Evolutionary conservation across 2,329 filamentous ascomycete species (phyloP), one percentile per base, ranked within the genome.

Genomic region (Diaporthe vexans): DNA sequence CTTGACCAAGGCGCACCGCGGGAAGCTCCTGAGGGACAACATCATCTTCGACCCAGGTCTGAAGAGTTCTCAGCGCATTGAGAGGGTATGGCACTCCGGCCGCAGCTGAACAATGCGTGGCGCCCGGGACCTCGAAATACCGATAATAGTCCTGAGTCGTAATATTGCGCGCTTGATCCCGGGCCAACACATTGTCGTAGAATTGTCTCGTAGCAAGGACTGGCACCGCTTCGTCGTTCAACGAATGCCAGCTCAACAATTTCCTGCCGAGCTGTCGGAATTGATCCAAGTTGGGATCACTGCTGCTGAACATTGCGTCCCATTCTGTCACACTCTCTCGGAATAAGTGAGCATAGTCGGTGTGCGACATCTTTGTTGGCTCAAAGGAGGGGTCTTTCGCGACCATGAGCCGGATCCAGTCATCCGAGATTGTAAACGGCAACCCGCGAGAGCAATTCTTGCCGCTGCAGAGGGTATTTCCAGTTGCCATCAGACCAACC

Each of bases 71-170:
- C 2, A 59, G 35, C 13, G 11, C 57, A 19, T 59, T 9, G 0
- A 59, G n/a, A 43, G 57, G 57, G 11, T 59, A 59, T 6, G 33
- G 57, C 21, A 43, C 57, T 10, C 57, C 57, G 0, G 57, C 21
- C 0, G 57, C 35, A 17, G 57, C 57, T 15, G 57, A 40, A 15
- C 57, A 59, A 24, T 59, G 57, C n/a, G 57, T 40, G 24, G 35
- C 5, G 10, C n/a, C 57, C 21, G 57, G 57, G 10, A 59, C 57
- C 57, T 59, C 57, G 13, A 59, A 59, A 19, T 59, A 59, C 4
- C 33, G 57, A 59, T 59, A 43, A 59, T 59, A 59, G 57, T 59
- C 57, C 29, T 59, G 57, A 4, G 57, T 59, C 1, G 57, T 59
- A 21, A 58, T 58, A 21, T 58, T 58, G 29, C n/a, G 29, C 29